Conservation (phyloP, 345 rosid genomes). For the Euphorbia pulcherrima region DNA sequence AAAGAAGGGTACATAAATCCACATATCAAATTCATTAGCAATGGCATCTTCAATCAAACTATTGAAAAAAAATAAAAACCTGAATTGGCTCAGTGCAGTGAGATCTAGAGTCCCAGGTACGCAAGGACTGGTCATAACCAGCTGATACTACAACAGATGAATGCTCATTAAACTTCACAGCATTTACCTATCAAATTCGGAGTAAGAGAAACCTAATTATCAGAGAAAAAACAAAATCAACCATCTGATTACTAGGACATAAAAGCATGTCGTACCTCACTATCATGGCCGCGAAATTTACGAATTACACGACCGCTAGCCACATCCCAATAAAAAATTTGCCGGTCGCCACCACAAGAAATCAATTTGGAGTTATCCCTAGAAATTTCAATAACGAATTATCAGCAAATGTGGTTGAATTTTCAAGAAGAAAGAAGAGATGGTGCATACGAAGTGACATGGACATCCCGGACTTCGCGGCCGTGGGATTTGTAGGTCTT, state of each 20-base stretch:
- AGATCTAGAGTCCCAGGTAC: conserved; percentile 96
- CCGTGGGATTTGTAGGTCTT: conserved; percentile 96
- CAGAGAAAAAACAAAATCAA: not conserved
- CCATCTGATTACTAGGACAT: not conserved
- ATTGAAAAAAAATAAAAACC: conserved; percentile 38
- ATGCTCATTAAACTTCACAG: conserved; percentile 82
- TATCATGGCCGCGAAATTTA: conserved; percentile 86
- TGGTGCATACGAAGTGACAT: conserved; percentile 63
- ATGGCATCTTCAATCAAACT: not conserved
- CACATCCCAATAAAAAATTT: conserved; percentile 95
- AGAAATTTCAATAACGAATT: not conserved
- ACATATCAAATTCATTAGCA: not conserved
- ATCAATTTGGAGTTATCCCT: conserved; percentile 84
- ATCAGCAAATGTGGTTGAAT: not conserved
- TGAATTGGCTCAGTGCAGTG: conserved; percentile 91
- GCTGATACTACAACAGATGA: conserved; percentile 85
- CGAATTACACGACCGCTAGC: conserved; percentile 82
- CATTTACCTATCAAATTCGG: conserved; percentile 56
- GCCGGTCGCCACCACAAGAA: conserved; percentile 95
- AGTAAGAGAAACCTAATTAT: not conserved
- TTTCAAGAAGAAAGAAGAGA: not conserved
- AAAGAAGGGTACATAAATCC: not conserved
- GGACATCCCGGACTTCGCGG: conserved; percentile 96
- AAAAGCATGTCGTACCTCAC: conserved; percentile 52
- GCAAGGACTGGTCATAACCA: conserved; percentile 84